Evolutionary conservation across 2,329 filamentous ascomycete species (phyloP).

Genomic region (Canariomyces notabilis): DNA sequence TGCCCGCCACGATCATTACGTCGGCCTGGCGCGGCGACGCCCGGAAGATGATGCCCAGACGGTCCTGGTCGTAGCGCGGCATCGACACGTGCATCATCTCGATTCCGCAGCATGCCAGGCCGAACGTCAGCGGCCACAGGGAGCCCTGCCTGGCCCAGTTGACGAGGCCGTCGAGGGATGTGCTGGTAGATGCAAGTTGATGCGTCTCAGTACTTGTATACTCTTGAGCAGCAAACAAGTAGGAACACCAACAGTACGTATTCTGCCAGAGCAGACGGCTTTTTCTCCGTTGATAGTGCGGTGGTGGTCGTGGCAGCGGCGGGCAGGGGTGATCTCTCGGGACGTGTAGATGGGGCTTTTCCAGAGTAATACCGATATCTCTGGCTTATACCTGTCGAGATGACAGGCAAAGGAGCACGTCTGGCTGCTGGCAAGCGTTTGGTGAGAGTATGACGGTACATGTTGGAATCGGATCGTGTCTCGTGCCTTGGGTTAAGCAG

Average conservation of each 20-base stretch:
- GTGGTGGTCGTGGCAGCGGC: neutral
- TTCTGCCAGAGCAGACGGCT: constrained; percentile 3
- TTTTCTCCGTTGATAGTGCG: constrained; percentile 2
- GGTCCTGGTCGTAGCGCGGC: constrained; percentile 83
- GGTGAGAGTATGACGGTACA: neutral
- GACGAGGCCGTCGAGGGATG: constrained; percentile 70
- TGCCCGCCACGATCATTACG: constrained; percentile 91
- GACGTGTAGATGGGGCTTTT: neutral
- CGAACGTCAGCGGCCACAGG: constrained; percentile 85
- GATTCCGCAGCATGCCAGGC: constrained; percentile 80
- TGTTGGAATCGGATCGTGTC: neutral
- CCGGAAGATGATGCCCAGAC: constrained; percentile 84
- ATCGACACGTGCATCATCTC: constrained; percentile 93
- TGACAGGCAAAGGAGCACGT: neutral
- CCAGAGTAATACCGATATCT: neutral
- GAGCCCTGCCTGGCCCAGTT: constrained; percentile 84
- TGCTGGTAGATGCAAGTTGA: constrained; percentile 29
- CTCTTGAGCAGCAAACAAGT: neutral
- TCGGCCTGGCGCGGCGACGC: constrained; percentile 83
- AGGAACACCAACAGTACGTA: constrained; percentile 6
- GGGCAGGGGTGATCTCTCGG: neutral
- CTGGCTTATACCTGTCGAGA: neutral
- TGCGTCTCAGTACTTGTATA: no score
- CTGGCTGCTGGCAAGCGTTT: neutral
- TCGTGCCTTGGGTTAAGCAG: no score